phyloP scores from a whole-genome alignment of 1,139 yeast genomes.

The Yamadazyma taylorii region DNA sequence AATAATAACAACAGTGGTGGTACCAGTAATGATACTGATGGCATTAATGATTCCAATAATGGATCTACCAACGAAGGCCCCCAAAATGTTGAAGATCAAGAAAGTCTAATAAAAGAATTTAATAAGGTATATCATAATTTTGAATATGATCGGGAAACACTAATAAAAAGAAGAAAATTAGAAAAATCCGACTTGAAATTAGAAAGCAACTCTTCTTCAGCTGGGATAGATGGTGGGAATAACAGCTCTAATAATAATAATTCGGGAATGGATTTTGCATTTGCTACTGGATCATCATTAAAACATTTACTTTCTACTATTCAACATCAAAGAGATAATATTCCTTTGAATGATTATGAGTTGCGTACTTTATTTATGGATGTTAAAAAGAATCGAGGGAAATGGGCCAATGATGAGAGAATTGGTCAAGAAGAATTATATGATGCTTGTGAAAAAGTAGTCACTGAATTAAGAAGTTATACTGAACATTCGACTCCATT shows the following conservation, averaged over 20 bases:
- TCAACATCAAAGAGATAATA: constrained; percentile 72
- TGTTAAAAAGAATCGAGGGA: constrained; percentile 90
- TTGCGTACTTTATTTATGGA: constrained; percentile 84
- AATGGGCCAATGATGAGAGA: constrained; percentile 94
- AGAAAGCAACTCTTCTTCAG: constrained; percentile 31
- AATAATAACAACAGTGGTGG: not conserved
- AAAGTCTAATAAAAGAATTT: constrained; percentile 39
- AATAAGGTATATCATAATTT: constrained; percentile 76
- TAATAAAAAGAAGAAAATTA: constrained; percentile 71
- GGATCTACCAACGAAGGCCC: constrained; percentile 10
- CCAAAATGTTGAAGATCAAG: constrained; percentile 33
- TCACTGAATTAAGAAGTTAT: constrained; percentile 81
- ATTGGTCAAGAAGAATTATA: constrained; percentile 97
- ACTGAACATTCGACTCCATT: constrained; percentile 98
- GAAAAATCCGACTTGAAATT: constrained; percentile 79
- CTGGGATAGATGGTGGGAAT: constrained; percentile 3
- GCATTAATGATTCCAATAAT: not conserved
- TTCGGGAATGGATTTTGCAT: constrained; percentile 38
- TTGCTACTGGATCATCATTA: constrained; percentile 66
- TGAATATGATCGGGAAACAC: constrained; percentile 79
- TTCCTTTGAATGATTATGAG: constrained; percentile 80
- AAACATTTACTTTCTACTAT: constrained; percentile 79
- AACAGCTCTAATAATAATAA: constrained; percentile 20
- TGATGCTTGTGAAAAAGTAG: constrained; percentile 96
- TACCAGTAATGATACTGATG: constrained; percentile 10